These are phyloP conservation scores for Coemansia guatemalensis DNA, from an alignment of 192 early-diverging fungal species.

Conservation along the genomic window DNA sequence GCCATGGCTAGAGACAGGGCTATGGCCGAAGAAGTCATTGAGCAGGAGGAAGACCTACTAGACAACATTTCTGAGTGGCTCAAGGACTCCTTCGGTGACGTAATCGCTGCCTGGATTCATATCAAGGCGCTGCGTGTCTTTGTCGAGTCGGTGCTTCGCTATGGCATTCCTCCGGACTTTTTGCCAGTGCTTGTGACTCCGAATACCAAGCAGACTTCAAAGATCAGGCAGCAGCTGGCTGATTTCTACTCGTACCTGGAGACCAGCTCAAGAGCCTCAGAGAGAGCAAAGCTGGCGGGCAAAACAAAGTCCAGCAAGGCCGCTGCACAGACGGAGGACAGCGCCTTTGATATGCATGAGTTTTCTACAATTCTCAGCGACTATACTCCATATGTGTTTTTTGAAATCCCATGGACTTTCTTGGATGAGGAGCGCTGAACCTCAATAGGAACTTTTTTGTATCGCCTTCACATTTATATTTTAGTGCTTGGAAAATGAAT, in stretches of 20 bases:
- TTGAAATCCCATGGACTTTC: conserved; percentile 51
- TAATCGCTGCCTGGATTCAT: conserved; percentile 90
- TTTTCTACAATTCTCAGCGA: conserved; percentile 82
- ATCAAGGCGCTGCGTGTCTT: conserved; percentile 92
- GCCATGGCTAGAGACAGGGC: conserved; percentile 71
- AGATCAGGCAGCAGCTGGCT: conserved; percentile 74
- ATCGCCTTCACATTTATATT: neutral
- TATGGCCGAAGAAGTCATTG: conserved; percentile 64
- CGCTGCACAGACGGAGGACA: conserved; percentile 23
- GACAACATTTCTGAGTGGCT: conserved; percentile 78
- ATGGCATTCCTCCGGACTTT: conserved; percentile 97
- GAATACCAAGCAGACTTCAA: conserved; percentile 77
- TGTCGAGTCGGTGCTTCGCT: conserved; percentile 96
- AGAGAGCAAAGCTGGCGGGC: conserved; percentile 26
- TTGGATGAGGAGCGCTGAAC: conserved; percentile 9
- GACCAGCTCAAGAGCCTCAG: conserved; percentile 58
- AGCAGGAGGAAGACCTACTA: conserved; percentile 79
- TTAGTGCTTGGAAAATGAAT: neutral
- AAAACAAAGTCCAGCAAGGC: conserved; percentile 24
- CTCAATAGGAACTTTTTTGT: neutral
- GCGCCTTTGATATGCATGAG: conserved; percentile 82
- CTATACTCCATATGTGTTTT: conserved; percentile 74
- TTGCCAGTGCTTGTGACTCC: conserved; percentile 72
- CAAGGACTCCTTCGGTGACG: conserved; percentile 94
- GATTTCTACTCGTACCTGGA: conserved; percentile 84